Percentiles rank a stretch among this genome's conserved stretches.
Evolutionary conservation across 495 filamentous ascomycete species (phyloP).

Genomic region (Daldinia caldariorum): DNA sequence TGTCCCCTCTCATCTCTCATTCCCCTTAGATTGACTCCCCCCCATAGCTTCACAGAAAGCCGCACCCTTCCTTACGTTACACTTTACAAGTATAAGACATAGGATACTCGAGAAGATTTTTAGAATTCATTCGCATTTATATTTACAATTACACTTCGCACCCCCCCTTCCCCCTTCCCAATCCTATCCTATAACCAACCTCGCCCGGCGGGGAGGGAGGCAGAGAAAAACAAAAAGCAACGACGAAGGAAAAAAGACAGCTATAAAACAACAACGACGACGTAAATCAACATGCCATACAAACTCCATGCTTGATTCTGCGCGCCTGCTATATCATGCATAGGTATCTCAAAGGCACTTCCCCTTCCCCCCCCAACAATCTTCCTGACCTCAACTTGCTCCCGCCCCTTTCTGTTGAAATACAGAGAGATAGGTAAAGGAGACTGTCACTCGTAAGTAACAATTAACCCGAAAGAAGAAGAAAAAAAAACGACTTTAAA

Average conservation of each 20-base stretch:
- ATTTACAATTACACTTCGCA: constrained; percentile 12
- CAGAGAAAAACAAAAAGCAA: neutral
- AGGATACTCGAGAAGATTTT: neutral
- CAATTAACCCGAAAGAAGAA: neutral
- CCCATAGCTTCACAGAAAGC: no score
- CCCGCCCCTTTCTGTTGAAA: neutral
- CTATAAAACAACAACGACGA: neutral
- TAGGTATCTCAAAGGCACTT: constrained; percentile 18
- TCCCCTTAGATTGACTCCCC: no score
- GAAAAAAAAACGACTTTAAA: neutral
- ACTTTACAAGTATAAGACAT: neutral
- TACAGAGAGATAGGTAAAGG: neutral
- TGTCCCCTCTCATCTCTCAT: no score
- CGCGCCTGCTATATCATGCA: constrained; percentile 16
- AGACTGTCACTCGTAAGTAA: neutral
- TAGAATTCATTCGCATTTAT: constrained; percentile 3
- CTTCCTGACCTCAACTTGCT: neutral
- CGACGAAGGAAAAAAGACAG: no score
- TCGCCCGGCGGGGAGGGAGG: neutral
- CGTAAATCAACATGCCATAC: constrained; percentile 21
- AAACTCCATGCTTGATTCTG: constrained; percentile 35
- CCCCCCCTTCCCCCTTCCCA: neutral
- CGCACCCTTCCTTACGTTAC: no score
- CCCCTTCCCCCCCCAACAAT: neutral
- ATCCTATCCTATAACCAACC: constrained; percentile 19